These are phyloP conservation scores for Elongisporangium prolatum DNA, from an alignment of 352 stramenopile genomes.

Conservation along the genomic window DNA sequence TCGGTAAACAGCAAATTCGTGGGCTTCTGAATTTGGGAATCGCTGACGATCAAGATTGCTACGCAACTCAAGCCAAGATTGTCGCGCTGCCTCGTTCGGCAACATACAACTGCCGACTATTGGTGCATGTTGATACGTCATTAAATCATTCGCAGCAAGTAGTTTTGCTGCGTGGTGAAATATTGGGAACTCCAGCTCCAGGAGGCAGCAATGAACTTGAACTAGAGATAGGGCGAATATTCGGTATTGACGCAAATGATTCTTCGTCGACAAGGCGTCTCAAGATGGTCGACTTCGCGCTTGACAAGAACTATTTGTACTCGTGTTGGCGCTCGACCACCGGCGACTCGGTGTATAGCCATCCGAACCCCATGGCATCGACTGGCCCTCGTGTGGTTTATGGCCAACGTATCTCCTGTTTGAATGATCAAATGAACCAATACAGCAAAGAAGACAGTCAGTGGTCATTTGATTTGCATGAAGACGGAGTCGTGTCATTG, in stretches of 20 bases:
- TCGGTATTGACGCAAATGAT: slow-evolving; percentile 23
- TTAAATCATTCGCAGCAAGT: slow-evolving; percentile 52
- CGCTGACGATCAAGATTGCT: slow-evolving; percentile 14
- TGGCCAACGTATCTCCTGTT: slow-evolving; percentile 44
- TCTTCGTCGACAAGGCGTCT: slow-evolving; percentile 15
- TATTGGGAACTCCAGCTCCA: slow-evolving; percentile 22
- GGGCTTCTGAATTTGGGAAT: slow-evolving; percentile 20
- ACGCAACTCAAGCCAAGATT: slow-evolving; percentile 53
- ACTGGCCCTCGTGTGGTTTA: slow-evolving; percentile 53
- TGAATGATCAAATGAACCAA: slow-evolving; percentile 63
- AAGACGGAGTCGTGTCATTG: slow-evolving; percentile 24
- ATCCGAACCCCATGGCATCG: slow-evolving; percentile 63
- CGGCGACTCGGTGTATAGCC: slow-evolving; percentile 54
- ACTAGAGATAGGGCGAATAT: slow-evolving; percentile 47
- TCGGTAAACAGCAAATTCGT: slow-evolving; percentile 57
- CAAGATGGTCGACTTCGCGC: slow-evolving; percentile 68
- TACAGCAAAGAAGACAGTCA: slow-evolving; percentile 51
- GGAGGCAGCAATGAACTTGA: slow-evolving; percentile 30
- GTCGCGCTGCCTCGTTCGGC: slow-evolving; percentile 45
- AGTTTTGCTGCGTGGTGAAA: slow-evolving; percentile 54
- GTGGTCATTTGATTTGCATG: slow-evolving; percentile 50
- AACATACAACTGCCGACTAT: slow-evolving; percentile 52
- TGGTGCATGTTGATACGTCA: slow-evolving; percentile 64
- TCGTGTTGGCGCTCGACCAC: slow-evolving; percentile 64
- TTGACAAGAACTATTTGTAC: slow-evolving; percentile 64